phyloP scores from a whole-genome alignment of 441 rosid genomes.

The Erodium texanum region DNA sequence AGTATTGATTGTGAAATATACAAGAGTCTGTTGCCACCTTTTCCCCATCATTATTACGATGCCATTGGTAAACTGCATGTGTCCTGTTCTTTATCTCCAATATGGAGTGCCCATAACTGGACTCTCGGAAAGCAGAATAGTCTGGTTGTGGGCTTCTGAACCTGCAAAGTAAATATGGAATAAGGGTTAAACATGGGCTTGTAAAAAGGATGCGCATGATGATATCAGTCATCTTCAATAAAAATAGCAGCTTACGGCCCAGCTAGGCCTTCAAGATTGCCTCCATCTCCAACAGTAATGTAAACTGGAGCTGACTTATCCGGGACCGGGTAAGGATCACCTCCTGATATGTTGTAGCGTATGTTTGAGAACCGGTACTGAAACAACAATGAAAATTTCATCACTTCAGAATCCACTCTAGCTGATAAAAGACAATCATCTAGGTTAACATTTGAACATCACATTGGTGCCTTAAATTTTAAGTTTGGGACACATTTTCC shows the following conservation, averaged over 20 bases:
- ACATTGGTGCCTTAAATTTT: not conserved
- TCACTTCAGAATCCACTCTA: not conserved
- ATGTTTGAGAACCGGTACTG: slow-evolving; percentile 5
- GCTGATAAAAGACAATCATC: not conserved
- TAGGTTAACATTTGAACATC: not conserved
- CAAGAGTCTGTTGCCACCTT: slow-evolving; percentile 47
- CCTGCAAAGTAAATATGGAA: slow-evolving; percentile 26
- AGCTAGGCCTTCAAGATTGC: slow-evolving; percentile 1
- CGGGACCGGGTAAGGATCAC: not conserved
- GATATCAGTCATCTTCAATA: not conserved
- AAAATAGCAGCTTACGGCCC: slow-evolving; percentile 6
- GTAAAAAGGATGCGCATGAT: not conserved
- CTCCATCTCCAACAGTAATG: slow-evolving; percentile 6
- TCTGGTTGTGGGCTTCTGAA: slow-evolving; percentile 63
- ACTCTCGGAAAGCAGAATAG: slow-evolving; percentile 79
- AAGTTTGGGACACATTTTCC: too few relatives aligned
- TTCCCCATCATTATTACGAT: slow-evolving; percentile 64
- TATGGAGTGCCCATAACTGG: slow-evolving; percentile 69
- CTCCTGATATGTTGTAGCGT: slow-evolving; percentile 2
- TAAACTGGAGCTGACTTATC: slow-evolving; percentile 1
- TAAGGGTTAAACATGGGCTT: not conserved
- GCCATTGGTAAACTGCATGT: slow-evolving; percentile 71
- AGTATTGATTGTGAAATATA: slow-evolving; percentile 49
- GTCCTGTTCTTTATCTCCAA: slow-evolving; percentile 58
- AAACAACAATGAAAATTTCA: not conserved